Percentiles rank a stretch among this genome's conserved stretches.
Conservation (phyloP, 2,329 filamentous ascomycete genomes). For the Trichophyton simii region DNA sequence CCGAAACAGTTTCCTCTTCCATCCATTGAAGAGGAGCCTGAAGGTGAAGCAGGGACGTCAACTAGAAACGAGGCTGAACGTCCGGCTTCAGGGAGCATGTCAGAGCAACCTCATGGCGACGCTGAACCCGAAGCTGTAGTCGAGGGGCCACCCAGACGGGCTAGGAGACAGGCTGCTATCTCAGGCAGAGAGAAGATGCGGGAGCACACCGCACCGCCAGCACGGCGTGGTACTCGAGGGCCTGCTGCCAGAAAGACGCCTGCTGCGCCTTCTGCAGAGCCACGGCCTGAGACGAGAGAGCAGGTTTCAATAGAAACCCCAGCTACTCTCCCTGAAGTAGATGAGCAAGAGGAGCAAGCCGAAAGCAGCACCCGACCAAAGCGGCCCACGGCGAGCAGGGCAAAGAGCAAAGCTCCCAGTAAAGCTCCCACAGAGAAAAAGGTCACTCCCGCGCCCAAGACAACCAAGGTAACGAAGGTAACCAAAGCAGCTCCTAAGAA, state of each 20-base stretch:
- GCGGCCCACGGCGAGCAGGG: not conserved
- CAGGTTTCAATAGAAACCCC: not conserved
- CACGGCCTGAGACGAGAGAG: not conserved
- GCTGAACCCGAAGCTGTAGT: not conserved
- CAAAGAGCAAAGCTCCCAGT: not conserved
- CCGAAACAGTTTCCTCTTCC: not conserved
- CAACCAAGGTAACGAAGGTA: not conserved
- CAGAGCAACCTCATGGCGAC: not conserved
- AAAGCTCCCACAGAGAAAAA: not conserved
- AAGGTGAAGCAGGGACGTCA: not conserved
- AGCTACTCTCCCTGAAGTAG: not conserved
- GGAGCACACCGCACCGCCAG: not conserved
- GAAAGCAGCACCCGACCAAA: not conserved
- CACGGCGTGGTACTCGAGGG: not conserved
- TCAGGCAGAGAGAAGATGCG: not conserved
- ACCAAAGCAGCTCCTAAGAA: not conserved
- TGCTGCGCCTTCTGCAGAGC: not conserved
- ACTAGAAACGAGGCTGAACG: not conserved
- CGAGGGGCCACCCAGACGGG: not conserved
- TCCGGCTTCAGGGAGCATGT: not conserved
- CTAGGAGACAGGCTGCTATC: slow-evolving; percentile 3
- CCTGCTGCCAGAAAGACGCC: not conserved
- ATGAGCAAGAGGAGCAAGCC: not conserved
- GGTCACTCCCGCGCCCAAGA: too few species aligned
- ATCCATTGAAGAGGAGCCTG: not conserved